phyloP scores from a whole-genome alignment of 768 basidiomycete genomes.

The Tephrocybe sp. region DNA sequence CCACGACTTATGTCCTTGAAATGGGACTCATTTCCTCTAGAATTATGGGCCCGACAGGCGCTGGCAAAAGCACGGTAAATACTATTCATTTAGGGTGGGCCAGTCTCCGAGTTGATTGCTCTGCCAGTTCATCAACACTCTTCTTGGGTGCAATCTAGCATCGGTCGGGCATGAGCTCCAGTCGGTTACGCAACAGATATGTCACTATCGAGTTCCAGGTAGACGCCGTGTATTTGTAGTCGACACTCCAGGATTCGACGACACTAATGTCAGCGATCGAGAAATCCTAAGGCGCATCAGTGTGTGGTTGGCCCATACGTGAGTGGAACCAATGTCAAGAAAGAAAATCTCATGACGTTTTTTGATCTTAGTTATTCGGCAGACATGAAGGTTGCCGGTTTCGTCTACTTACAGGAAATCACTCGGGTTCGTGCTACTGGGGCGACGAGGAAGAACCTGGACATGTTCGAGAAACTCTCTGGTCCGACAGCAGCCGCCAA shows the following conservation, averaged over 20 bases:
- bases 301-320: slow-evolving; percentile 13
- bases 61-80: slow-evolving; percentile 9
- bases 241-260: too few relatives aligned
- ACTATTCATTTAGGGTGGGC: background rate
- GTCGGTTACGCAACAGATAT: slow-evolving; percentile 6
- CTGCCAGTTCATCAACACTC: slow-evolving; percentile 8
- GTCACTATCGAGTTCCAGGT: slow-evolving; percentile 3
- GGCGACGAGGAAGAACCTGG: slow-evolving; percentile 10
- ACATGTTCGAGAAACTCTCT: slow-evolving; percentile 11
- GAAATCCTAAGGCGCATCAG: too few relatives aligned
- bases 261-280: too few relatives aligned
- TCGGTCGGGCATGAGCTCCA: slow-evolving; percentile 7
- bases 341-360: too few relatives aligned
- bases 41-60: slow-evolving; percentile 9
- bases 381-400: slow-evolving; percentile 8
- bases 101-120: background rate
- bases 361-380: slow-evolving; percentile 11
- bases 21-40: background rate
- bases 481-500: slow-evolving; percentile 1
- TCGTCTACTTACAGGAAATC: slow-evolving; percentile 13
- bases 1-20: background rate
- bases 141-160: background rate
- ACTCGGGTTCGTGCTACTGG: slow-evolving; percentile 2
- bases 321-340: too few relatives aligned
- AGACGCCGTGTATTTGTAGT: slow-evolving; percentile 9